Percentiles rank a stretch among this genome's conserved stretches.
phyloP scores from a whole-genome alignment of 176 grass and related monocot species.

The Lolium perenne region DNA sequence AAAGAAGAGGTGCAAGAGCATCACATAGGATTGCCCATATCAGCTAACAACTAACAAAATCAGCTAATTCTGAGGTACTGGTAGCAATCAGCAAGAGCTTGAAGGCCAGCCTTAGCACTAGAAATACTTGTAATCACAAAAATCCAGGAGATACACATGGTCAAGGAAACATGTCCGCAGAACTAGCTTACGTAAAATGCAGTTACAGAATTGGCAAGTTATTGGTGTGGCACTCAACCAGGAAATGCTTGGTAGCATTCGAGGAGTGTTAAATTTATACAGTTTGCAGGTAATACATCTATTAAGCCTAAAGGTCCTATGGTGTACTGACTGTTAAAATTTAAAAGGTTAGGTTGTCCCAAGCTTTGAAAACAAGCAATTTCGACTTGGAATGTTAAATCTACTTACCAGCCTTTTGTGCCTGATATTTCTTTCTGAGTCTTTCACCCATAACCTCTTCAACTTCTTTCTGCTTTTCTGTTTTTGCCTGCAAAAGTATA shows the following conservation, averaged over 20 bases:
- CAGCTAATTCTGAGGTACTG: neutral
- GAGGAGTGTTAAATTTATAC: neutral
- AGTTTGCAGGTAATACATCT: neutral
- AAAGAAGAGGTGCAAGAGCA: neutral
- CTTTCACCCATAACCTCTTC: slow-evolving; percentile 43
- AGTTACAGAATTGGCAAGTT: neutral
- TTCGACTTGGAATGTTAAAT: neutral
- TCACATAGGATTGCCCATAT: neutral
- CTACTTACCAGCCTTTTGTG: slow-evolving; percentile 50
- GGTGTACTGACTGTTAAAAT: neutral
- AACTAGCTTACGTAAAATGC: slow-evolving; percentile 3
- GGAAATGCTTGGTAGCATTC: neutral
- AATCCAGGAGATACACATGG: neutral
- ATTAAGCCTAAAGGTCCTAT: slow-evolving; percentile 13
- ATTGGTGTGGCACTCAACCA: neutral
- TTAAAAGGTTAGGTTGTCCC: neutral
- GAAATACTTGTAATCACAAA: neutral
- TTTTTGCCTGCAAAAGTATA: slow-evolving; percentile 38
- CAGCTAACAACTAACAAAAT: neutral
- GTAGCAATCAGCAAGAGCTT: neutral
- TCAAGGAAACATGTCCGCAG: neutral
- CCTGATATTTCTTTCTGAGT: slow-evolving; percentile 48
- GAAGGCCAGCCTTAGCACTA: neutral
- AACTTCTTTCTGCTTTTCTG: slow-evolving; percentile 35
- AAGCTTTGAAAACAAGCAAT: slow-evolving; percentile 12